phyloP scores from a whole-genome alignment of 1,139 yeast genomes.

The Geotrichum phurueaensis region DNA sequence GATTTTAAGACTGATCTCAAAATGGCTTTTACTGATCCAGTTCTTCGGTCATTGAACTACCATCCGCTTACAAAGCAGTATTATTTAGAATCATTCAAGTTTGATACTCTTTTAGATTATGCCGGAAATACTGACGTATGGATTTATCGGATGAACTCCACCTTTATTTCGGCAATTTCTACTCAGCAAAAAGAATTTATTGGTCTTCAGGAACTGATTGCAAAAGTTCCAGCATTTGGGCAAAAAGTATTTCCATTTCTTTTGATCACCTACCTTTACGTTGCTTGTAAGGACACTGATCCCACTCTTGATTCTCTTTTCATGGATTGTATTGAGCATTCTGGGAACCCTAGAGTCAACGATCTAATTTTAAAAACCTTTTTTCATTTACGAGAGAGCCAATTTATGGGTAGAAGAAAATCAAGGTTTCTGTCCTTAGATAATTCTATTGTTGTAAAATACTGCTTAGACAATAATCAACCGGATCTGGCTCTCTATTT shows the following conservation, averaged over 20 bases:
- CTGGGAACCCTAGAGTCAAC: conserved; percentile 1
- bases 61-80: neutral
- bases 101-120: neutral
- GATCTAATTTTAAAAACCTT: conserved; percentile 9
- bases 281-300: neutral
- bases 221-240: conserved; percentile 6
- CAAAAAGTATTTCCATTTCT: conserved; percentile 6
- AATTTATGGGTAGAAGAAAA: conserved; percentile 4
- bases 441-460: conserved; percentile 4
- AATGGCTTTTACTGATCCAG: neutral
- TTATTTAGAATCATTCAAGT: neutral
- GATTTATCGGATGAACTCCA: conserved; percentile 11
- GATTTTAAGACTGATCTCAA: neutral
- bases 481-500: conserved; percentile 12
- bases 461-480: conserved; percentile 1
- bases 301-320: conserved; percentile 1
- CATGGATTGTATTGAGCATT: conserved; percentile 1
- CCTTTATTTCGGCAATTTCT: neutral
- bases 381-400: conserved; percentile 11
- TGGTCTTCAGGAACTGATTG: conserved; percentile 2
- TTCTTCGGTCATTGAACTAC: conserved; percentile 1
- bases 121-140: conserved; percentile 1
- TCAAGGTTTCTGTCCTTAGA: conserved; percentile 5
- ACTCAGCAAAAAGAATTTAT: conserved; percentile 3
- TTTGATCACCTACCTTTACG: conserved; percentile 1